Evolutionary conservation across 495 filamentous ascomycete species (phyloP), one percentile per base, ranked within the genome.

Genomic region (Podospora comata): DNA sequence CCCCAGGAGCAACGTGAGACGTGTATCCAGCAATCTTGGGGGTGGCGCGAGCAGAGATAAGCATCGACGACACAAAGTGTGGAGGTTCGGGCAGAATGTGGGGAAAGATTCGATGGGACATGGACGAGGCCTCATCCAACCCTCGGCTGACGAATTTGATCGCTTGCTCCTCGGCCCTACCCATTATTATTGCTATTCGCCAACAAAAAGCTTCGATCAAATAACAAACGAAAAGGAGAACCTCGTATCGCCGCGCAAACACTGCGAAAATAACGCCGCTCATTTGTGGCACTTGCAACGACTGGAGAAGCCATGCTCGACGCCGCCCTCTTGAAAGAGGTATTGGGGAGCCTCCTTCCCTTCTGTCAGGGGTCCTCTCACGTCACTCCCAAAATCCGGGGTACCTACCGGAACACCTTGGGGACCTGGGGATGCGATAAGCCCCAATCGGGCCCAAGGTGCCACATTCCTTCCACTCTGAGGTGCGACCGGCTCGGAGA

Each of bases 41-140:
- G 60, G 67, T 73, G 73, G 71, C 71, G 67, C 67, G 67, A 75
- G 54, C 55, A 69, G 55, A 75, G 73, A 74, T 75, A 74, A 75
- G 72, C 63, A 28, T 64, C 62, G 54, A 66, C 62, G 65, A 69
- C 67, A 61, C 60, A 68, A 72, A 67, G 68, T 65, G 67, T 73
- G 71, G 69, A 69, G 65, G 59, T 61, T 61, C 59, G 16, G 23
- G 19, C 59, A 32, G 28, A 32, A 61, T 60, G 69, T 66, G 71
- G 65, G 71, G 68, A 71, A 48, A 53, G 18, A 7, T 19, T 48
- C 56, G 11, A 58, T 5, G 56, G 26, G 16, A 16, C 60, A 30
- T 30, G 9, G 27, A 34, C n/a, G 13, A 34, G 16, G 23, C 62
- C 19, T 48, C 53, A 18, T 20, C 48, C 62, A 23, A 54, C 32